phyloP scores from a whole-genome alignment of 2,329 filamentous ascomycete species.

The Hypoxylon sp. region DNA sequence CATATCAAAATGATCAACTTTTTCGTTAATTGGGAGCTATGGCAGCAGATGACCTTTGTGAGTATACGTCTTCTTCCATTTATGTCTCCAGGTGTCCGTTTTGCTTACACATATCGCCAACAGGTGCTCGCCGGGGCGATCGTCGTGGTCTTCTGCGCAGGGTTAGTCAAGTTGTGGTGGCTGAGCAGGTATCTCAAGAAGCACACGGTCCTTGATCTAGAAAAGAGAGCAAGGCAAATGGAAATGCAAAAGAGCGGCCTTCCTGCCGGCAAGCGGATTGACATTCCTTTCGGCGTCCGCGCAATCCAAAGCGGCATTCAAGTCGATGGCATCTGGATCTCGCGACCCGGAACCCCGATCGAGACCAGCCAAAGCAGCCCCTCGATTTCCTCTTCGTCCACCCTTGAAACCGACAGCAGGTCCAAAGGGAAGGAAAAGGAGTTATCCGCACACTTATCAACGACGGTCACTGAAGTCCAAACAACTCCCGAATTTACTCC shows the following conservation, averaged over 20 bases:
- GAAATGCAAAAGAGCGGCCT: slow-evolving; percentile 69
- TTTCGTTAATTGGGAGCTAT: slow-evolving; percentile 79
- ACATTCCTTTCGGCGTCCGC: slow-evolving; percentile 86
- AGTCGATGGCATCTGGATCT: slow-evolving; percentile 87
- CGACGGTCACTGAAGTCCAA: slow-evolving; percentile 41
- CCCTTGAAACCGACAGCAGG: slow-evolving; percentile 42
- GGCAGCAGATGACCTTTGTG: slow-evolving; percentile 93
- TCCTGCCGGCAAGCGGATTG: slow-evolving; percentile 58
- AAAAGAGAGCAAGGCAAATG: slow-evolving; percentile 66
- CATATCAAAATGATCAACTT: slow-evolving; percentile 60
- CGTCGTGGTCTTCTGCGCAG: slow-evolving; percentile 74
- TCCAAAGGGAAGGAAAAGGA: slow-evolving; percentile 47
- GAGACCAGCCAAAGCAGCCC: slow-evolving; percentile 38
- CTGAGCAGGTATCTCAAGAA: slow-evolving; percentile 66
- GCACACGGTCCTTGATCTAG: slow-evolving; percentile 73
- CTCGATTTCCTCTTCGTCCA: slow-evolving; percentile 44
- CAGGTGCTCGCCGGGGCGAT: slow-evolving; percentile 81
- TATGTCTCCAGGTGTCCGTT: neutral
- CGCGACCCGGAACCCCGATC: slow-evolving; percentile 60
- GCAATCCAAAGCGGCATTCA: slow-evolving; percentile 86
- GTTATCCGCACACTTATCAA: slow-evolving; percentile 33
- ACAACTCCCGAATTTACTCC: slow-evolving; percentile 46
- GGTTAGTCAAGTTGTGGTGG: slow-evolving; percentile 75
- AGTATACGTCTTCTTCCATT: slow-evolving; percentile 52
- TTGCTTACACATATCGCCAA: slow-evolving; percentile 35